These are phyloP conservation scores for Blastocystis sp. DNA, from an alignment of 352 stramenopile genomes.

Conservation along the genomic window DNA sequence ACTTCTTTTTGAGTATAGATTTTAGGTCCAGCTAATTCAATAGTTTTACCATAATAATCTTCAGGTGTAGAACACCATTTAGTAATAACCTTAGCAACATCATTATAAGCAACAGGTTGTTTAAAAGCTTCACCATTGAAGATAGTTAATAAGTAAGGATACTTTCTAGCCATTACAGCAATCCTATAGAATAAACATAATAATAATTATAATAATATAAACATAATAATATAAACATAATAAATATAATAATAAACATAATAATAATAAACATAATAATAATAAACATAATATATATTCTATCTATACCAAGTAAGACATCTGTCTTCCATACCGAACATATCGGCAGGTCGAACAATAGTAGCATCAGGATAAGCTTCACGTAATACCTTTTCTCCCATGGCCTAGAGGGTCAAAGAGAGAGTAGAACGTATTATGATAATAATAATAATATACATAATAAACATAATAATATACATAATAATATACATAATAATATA, in stretches of 20 bases:
- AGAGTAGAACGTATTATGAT: not conserved
- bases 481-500: constrained; percentile 47
- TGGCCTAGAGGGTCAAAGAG: not conserved
- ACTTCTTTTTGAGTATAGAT: no score
- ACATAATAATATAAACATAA: no score
- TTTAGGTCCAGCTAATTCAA: constrained; percentile 79
- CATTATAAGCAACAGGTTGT: constrained; percentile 63
- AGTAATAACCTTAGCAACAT: constrained; percentile 54
- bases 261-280: no score
- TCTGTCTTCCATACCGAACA: constrained; percentile 80
- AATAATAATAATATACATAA: no score
- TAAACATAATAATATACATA: not conserved
- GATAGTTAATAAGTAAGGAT: constrained; percentile 60
- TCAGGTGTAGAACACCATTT: constrained; percentile 47
- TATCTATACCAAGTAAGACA: constrained; percentile 80
- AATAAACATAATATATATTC: no score
- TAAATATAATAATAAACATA: no score
- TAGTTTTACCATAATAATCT: constrained; percentile 68
- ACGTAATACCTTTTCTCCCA: constrained; percentile 57
- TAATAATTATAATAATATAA: constrained; percentile 42
- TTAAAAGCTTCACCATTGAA: constrained; percentile 70
- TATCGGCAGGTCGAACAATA: constrained; percentile 72
- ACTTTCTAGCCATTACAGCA: constrained; percentile 45
- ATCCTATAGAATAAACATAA: constrained; percentile 48
- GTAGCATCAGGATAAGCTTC: constrained; percentile 77